Percentiles rank a stretch among this genome's conserved stretches.
Conservation (phyloP, 306 rosid species). For the Adenanthera pavonina region DNA sequence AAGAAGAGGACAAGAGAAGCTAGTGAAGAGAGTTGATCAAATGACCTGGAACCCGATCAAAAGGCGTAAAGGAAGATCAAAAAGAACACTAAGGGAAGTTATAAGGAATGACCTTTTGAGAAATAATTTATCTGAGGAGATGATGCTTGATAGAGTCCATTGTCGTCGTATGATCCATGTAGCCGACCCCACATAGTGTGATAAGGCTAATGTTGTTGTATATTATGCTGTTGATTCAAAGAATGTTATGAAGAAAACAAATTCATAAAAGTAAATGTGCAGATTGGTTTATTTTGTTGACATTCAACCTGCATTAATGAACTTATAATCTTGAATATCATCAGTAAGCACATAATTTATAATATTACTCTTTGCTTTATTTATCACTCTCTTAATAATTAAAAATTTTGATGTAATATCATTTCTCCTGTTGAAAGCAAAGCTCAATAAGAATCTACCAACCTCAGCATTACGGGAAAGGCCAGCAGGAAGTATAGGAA, state of each 20-base stretch:
- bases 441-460: conserved; percentile 44
- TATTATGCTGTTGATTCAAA: conserved; percentile 12
- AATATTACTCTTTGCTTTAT: background rate
- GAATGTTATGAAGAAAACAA: conserved; percentile 3
- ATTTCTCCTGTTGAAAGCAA: conserved; percentile 29
- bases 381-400: background rate
- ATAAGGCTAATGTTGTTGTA: too few species aligned
- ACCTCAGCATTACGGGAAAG: conserved; percentile 81
- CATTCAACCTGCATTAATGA: background rate
- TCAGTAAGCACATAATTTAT: conserved; percentile 15
- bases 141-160: too few species aligned
- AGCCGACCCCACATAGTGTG: too few species aligned
- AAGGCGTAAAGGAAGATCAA: too few species aligned
- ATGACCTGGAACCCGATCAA: too few species aligned
- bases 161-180: too few species aligned
- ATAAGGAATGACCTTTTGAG: too few species aligned
- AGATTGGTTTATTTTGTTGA: background rate
- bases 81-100: too few species aligned
- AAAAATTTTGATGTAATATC: conserved; percentile 21
- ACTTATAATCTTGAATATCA: background rate
- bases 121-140: too few species aligned
- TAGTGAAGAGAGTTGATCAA: too few species aligned
- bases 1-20: too few species aligned
- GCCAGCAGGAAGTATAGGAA: conserved; percentile 76
- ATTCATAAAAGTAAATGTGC: background rate